Conservation (phyloP, 495 filamentous ascomycete genomes). For the Schizothecium vesticola region DNA sequence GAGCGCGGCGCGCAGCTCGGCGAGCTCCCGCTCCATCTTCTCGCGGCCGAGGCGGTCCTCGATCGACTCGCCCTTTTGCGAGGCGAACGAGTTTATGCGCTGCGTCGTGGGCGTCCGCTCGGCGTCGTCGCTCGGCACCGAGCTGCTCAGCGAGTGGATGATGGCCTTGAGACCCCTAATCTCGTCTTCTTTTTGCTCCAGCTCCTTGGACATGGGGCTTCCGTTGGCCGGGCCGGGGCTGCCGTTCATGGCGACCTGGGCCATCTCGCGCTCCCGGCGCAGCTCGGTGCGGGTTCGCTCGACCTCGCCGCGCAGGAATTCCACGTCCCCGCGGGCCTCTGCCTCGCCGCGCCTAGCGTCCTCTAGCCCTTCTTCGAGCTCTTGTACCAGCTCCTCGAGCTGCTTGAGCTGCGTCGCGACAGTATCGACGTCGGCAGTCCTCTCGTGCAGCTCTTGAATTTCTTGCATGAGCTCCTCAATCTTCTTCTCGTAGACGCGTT, state of each 20-base stretch:
- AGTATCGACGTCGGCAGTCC: conserved; percentile 82
- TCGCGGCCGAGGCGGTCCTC: conserved; percentile 51
- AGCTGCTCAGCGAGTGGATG: conserved; percentile 83
- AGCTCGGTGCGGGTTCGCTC: conserved; percentile 89
- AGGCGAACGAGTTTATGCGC: conserved; percentile 30
- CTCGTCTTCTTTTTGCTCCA: conserved; percentile 95
- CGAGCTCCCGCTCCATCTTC: conserved; percentile 70
- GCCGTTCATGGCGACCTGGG: conserved; percentile 55
- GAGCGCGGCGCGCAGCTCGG: conserved; percentile 63
- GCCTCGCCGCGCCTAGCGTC: conserved; percentile 95
- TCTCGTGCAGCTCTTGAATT: conserved; percentile 71
- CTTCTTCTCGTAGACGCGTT: conserved; percentile 92
- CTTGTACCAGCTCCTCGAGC: conserved; percentile 90
- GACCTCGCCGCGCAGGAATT: conserved; percentile 93
- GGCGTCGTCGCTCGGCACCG: conserved; percentile 46
- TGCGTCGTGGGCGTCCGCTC: conserved; percentile 37
- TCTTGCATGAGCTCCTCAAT: conserved; percentile 87
- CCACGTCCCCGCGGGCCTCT: conserved; percentile 91
- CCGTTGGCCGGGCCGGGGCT: conserved; percentile 45
- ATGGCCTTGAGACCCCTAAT: conserved; percentile 96
- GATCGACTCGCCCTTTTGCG: conserved; percentile 47
- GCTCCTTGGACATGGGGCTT: conserved; percentile 55
- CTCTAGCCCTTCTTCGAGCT: conserved; percentile 93
- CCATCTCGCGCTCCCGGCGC: conserved; percentile 83
- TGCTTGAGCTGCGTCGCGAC: conserved; percentile 90